Percentiles rank a stretch among this genome's conserved stretches.
Conservation (phyloP, 495 filamentous ascomycete genomes). For the Talaromyces adpressus region DNA sequence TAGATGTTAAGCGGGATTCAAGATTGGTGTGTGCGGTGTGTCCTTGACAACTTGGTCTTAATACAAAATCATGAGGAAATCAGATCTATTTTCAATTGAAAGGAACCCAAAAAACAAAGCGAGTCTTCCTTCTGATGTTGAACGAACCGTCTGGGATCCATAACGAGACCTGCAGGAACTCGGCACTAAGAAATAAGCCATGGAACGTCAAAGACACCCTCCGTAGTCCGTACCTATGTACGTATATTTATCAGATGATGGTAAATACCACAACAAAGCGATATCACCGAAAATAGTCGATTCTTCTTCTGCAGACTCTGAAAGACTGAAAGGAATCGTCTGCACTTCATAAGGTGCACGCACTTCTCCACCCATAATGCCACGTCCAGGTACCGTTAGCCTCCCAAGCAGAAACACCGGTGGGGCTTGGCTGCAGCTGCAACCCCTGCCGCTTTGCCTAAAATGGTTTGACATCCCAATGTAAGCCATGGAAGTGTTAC, state of each 20-base stretch:
- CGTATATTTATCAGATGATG: background rate
- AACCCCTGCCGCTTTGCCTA: slow-evolving; percentile 1
- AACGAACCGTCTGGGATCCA: background rate
- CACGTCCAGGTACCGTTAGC: slow-evolving; percentile 1
- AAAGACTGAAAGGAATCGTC: background rate
- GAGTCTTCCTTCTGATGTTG: background rate
- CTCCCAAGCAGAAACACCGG: background rate
- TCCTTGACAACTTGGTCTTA: background rate
- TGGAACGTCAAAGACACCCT: background rate
- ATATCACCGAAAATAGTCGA: background rate
- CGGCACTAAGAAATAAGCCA: background rate
- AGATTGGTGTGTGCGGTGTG: background rate
- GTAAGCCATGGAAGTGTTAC: background rate
- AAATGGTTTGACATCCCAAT: background rate
- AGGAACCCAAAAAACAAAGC: background rate
- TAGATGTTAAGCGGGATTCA: background rate
- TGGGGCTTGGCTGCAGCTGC: slow-evolving; percentile 6
- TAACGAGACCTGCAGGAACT: background rate
- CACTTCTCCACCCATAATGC: background rate
- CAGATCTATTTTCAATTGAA: background rate
- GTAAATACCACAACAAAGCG: background rate
- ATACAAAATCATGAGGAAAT: background rate
- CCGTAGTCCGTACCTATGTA: background rate
- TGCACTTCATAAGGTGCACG: background rate
- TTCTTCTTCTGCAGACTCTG: background rate